Conservation (phyloP, 2,329 filamentous ascomycete genomes). For the Myriangium duriaei region DNA sequence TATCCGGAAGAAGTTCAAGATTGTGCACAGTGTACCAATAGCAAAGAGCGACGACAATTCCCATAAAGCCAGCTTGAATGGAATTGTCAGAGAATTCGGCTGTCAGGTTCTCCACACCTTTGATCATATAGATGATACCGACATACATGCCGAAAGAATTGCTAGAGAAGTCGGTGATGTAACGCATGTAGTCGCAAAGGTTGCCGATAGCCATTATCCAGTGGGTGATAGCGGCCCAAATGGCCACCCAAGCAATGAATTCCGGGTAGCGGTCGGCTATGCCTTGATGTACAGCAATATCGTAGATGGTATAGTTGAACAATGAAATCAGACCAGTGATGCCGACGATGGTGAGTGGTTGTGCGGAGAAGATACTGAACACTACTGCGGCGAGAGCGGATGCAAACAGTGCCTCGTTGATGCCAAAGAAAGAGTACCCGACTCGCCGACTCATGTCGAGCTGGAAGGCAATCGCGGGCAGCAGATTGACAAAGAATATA, state of each 20-base stretch:
- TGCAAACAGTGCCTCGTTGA: conserved; percentile 44
- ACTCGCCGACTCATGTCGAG: conserved; percentile 47
- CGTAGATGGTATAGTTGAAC: conserved; percentile 50
- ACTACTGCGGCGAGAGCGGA: conserved; percentile 44
- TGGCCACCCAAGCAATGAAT: conserved; percentile 45
- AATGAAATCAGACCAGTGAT: conserved; percentile 42
- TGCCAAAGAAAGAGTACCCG: conserved; percentile 38
- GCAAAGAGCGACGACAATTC: conserved; percentile 38
- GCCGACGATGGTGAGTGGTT: conserved; percentile 45
- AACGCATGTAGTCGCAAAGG: conserved; percentile 45
- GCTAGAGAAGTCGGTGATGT: conserved; percentile 45
- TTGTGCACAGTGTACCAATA: conserved; percentile 40
- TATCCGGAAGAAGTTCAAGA: conserved; percentile 37
- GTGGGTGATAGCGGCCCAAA: conserved; percentile 46
- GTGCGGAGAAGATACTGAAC: conserved; percentile 39
- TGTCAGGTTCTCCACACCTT: conserved; percentile 44
- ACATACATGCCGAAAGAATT: conserved; percentile 44
- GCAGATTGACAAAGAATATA: conserved; percentile 48
- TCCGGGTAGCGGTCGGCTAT: conserved; percentile 36
- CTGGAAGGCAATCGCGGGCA: conserved; percentile 47
- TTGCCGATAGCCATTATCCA: conserved; percentile 43
- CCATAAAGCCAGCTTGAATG: conserved; percentile 34
- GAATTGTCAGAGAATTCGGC: conserved; percentile 35
- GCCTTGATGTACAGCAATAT: conserved; percentile 40
- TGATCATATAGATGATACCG: conserved; percentile 44